These are phyloP conservation scores for Pyrrhoderma lamaoense DNA, from an alignment of 1,284 basidiomycete genomes.

Conservation along the genomic window DNA sequence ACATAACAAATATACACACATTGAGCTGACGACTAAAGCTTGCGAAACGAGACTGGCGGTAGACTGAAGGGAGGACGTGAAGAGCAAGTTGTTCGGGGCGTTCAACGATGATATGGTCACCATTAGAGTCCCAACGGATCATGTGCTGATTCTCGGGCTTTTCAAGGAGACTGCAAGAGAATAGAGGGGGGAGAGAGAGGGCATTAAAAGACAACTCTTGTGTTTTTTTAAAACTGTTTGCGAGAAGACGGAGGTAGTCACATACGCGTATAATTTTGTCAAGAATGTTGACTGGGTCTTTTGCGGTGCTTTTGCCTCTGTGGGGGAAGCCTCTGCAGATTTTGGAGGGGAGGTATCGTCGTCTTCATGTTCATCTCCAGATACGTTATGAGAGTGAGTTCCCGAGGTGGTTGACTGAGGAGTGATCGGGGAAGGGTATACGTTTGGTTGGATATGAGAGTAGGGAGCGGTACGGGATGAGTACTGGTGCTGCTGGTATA, in stretches of 20 bases:
- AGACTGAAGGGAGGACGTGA: conserved; percentile 83
- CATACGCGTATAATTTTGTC: conserved; percentile 86
- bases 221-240: not conserved
- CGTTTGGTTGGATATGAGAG: conserved; percentile 39
- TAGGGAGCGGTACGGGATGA: conserved; percentile 26
- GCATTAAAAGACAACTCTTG: conserved; percentile 5
- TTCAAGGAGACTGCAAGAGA: conserved; percentile 58
- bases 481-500: conserved; percentile 12
- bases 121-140: conserved; percentile 86
- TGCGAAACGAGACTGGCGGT: conserved; percentile 88
- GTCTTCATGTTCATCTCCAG: conserved; percentile 18
- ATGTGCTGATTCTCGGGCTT: conserved; percentile 83
- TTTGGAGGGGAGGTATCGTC: conserved; percentile 40
- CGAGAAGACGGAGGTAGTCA: conserved; percentile 17
- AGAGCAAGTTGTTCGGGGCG: conserved; percentile 82
- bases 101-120: conserved; percentile 88
- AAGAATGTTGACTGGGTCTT: conserved; percentile 73
- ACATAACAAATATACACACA: conserved; percentile 45
- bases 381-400: conserved; percentile 13
- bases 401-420: conserved; percentile 6
- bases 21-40: conserved; percentile 92
- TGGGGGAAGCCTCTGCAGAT: conserved; percentile 21
- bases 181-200: conserved; percentile 15
- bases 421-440: conserved; percentile 10
- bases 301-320: conserved; percentile 52